Conservation (phyloP, 2,329 filamentous ascomycete species). For the Grosmannia clavigera region DNA sequence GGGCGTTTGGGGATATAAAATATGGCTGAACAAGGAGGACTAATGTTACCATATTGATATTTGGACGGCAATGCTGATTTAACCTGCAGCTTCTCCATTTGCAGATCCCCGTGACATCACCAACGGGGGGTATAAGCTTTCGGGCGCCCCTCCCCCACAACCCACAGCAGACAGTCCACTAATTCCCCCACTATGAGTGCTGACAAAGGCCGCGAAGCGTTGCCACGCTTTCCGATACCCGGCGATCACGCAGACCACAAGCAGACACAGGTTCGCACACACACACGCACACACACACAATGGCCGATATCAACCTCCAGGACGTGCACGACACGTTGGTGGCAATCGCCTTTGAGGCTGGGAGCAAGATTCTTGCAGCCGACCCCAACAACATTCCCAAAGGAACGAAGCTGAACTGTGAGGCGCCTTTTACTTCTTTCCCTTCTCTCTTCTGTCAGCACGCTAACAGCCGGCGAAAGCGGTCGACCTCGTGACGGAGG, state of each 20-base stretch:
- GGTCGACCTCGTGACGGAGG: constrained; percentile 56
- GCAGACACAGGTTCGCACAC: too few relatives aligned
- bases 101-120: constrained; percentile 8
- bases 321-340: constrained; percentile 50
- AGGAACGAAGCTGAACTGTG: constrained; percentile 55
- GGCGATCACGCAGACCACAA: too few relatives aligned
- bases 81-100: neutral
- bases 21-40: too few relatives aligned
- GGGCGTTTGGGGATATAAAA: too few relatives aligned
- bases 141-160: constrained; percentile 4
- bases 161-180: constrained; percentile 5
- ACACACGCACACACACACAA: constrained; percentile 15
- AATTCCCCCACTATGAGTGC: too few relatives aligned
- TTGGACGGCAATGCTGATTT: too few relatives aligned
- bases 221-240: too few relatives aligned
- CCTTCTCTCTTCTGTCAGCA: neutral
- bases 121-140: neutral
- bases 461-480: constrained; percentile 25
- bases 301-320: constrained; percentile 46
- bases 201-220: too few relatives aligned
- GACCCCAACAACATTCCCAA: constrained; percentile 44
- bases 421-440: constrained; percentile 7
- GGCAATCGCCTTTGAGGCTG: constrained; percentile 49
- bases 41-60: too few relatives aligned
- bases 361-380: constrained; percentile 48